Conservation (phyloP, 768 basidiomycete species). For the Paxillus rubicundulus region DNA sequence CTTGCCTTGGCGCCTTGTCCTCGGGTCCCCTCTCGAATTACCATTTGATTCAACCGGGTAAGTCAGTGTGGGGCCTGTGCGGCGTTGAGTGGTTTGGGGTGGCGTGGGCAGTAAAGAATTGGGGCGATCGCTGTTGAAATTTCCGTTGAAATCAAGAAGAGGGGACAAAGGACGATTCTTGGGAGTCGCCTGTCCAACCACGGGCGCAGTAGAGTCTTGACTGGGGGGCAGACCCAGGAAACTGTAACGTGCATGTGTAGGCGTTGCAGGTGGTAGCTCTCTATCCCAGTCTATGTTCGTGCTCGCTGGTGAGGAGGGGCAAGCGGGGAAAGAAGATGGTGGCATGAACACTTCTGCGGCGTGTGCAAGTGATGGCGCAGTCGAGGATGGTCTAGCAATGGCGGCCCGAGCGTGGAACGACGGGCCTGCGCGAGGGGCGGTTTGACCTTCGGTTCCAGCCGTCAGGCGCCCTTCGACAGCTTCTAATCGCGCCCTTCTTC, state of each 20-base stretch:
- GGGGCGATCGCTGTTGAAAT: neutral
- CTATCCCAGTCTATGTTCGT: neutral
- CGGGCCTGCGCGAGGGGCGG: neutral
- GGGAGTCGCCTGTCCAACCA: constrained; percentile 14
- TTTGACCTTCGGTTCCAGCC: neutral
- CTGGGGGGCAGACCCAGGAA: constrained; percentile 19
- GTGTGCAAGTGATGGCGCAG: neutral
- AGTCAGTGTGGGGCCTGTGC: neutral
- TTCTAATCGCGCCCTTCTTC: constrained; percentile 2
- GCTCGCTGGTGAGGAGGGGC: neutral
- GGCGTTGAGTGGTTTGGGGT: constrained; percentile 13
- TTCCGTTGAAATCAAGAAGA: neutral
- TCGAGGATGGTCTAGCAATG: neutral
- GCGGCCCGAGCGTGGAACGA: neutral
- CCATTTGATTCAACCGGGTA: neutral
- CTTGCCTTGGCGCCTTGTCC: constrained; percentile 27
- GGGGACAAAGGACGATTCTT: neutral
- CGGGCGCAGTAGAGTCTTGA: constrained; percentile 8
- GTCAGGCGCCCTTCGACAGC: constrained; percentile 15
- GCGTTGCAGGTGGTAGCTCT: neutral
- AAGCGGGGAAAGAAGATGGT: neutral
- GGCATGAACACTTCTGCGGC: neutral
- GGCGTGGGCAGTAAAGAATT: constrained; percentile 17
- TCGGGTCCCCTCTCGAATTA: constrained; percentile 4
- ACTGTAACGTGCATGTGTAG: constrained; percentile 5